Base-by-base conservation (phyloP, 306 rosid species). In the Quercus aquifolioides region DNA sequence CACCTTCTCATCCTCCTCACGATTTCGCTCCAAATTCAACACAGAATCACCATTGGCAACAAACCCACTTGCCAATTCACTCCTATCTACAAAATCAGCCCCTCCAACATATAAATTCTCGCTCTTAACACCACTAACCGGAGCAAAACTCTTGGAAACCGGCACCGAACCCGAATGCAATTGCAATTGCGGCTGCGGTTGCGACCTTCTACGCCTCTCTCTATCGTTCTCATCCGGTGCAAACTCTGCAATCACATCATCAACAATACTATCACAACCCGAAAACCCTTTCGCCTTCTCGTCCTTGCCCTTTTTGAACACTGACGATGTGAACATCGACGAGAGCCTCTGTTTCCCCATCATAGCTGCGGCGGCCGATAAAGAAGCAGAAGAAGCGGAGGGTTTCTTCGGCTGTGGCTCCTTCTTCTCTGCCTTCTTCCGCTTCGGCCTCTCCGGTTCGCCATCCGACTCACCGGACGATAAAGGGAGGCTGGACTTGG, bases 281-380 rank as follows among this genome's bases (percentile, higher is more conserved):
- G 17, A 3, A 49, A 80, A 26, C 0, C 86, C 90, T 74, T 74
- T 87, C 2, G 71, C 87, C 65, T 86, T 95, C 11, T 93, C 96
- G 0, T 93, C 97, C 80, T 84, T 90, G 43, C 58, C 77, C 52
- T 88, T 90, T 88, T 85, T 91, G 51, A 92, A 95, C 68, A 83
- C 85, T 7, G 94, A 86, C 0, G 94, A 91, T 33, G 99, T 95
- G 65, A 91, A 92, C 97, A 95, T 92, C 19, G 99, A 95, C 17
- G 98, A 92, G 33, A 95, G 78, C 67, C 91, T 89, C 76, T 90
- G 92, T 64, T 86, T 82, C 20, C 98, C 99, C 87, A 91, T 92
- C 92, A 91, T 89, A 30, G 94, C 91, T 0, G 97, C 97, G 21
- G 99, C 99, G 3, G 98, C 97, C 8, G 96, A 84, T 0, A 95